These are phyloP conservation scores for Phaffomyces antillensis DNA, from an alignment of 805 yeast species.

Conservation along the genomic window DNA sequence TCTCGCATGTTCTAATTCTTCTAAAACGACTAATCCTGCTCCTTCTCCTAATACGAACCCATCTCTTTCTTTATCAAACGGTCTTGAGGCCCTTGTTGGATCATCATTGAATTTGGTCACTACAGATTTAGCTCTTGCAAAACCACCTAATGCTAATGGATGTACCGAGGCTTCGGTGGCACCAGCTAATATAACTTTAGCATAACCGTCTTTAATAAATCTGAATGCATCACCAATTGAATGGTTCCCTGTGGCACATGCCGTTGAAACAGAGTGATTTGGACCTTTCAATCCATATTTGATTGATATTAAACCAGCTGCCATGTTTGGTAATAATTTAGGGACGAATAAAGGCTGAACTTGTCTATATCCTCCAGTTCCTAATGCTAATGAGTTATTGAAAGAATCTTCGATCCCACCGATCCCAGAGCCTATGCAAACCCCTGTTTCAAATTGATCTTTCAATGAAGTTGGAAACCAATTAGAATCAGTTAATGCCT, in stretches of 20 bases:
- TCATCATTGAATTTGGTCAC: constrained; percentile 53
- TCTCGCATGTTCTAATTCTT: constrained; percentile 69
- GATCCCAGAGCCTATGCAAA: constrained; percentile 88
- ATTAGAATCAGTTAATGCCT: constrained; percentile 68
- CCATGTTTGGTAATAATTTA: constrained; percentile 80
- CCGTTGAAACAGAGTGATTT: constrained; percentile 82
- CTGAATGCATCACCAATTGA: constrained; percentile 89
- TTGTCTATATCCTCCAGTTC: constrained; percentile 49
- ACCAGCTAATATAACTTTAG: constrained; percentile 89
- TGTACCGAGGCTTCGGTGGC: constrained; percentile 84
- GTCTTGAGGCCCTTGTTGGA: constrained; percentile 70
- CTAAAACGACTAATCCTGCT: constrained; percentile 72
- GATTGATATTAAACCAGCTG: constrained; percentile 85
- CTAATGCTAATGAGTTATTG: constrained; percentile 50
- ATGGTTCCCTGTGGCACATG: constrained; percentile 95
- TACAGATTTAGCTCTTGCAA: constrained; percentile 81
- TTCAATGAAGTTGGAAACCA: constrained; percentile 34
- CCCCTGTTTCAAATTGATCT: constrained; percentile 46
- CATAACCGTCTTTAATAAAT: constrained; percentile 71
- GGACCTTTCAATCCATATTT: constrained; percentile 75
- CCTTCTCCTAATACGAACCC: constrained; percentile 97
- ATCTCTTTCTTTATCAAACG: constrained; percentile 69
- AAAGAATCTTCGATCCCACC: constrained; percentile 76
- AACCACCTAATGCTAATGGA: constrained; percentile 84
- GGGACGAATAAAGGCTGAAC: constrained; percentile 88